Percentiles rank a stretch among this genome's conserved stretches.
Conservation (phyloP, 2,329 filamentous ascomycete species). For the Teratosphaeria zuluensis region DNA sequence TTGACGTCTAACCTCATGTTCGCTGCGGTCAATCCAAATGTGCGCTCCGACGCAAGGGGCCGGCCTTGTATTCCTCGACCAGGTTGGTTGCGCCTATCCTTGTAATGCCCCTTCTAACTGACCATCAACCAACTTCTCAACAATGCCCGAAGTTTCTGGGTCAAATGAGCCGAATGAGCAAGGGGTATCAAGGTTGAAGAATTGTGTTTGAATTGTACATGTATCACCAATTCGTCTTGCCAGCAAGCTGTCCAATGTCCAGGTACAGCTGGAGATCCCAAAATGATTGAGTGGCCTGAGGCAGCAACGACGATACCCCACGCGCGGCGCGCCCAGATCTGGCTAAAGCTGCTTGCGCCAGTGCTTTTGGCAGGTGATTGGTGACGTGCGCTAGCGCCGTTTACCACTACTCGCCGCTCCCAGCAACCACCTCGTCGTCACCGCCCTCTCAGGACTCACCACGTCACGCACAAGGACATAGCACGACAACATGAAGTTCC, state of each 20-base stretch:
- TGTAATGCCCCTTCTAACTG: background rate
- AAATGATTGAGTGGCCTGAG: background rate
- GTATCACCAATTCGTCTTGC: background rate
- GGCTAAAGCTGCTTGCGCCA: background rate
- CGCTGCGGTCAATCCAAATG: slow-evolving; percentile 10
- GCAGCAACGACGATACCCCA: background rate
- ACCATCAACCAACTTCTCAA: background rate
- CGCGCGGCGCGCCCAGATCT: background rate
- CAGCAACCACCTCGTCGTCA: background rate
- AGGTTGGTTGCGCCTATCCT: background rate
- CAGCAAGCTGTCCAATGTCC: background rate
- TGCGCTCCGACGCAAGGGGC: slow-evolving; percentile 18
- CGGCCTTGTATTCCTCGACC: slow-evolving; percentile 8
- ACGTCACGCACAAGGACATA: background rate
- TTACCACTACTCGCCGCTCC: background rate
- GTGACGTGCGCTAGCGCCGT: slow-evolving; percentile 1
- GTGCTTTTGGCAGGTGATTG: background rate
- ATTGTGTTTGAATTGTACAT: background rate
- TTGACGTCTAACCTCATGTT: slow-evolving; percentile 52
- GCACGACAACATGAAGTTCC: slow-evolving; percentile 21
- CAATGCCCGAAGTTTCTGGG: background rate
- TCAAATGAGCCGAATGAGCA: background rate
- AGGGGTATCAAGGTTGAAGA: background rate
- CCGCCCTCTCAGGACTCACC: background rate
- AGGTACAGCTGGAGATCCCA: background rate